Conservation (phyloP, 257 asterid genomes). For the Petrea volubilis region DNA sequence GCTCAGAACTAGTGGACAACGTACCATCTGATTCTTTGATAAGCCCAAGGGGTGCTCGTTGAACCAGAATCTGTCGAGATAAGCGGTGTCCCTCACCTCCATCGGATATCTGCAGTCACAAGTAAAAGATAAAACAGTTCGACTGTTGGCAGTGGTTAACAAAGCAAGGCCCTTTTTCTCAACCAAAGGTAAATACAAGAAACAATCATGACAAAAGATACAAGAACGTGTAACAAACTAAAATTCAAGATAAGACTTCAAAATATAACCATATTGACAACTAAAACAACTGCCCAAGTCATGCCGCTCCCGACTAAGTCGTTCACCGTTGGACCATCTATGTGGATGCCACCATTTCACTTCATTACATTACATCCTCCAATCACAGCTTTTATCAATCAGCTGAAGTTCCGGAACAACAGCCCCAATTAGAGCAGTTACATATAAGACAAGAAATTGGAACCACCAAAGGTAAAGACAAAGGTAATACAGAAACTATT, state of each 20-base stretch:
- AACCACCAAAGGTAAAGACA: slow-evolving; percentile 25
- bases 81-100: no score
- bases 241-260: neutral
- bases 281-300: no score
- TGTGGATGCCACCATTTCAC: no score
- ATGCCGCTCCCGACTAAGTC: no score
- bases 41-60: slow-evolving; percentile 15
- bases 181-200: neutral
- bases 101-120: neutral
- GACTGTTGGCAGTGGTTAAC: neutral
- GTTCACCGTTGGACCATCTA: no score
- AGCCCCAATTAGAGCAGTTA: slow-evolving; percentile 9
- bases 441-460: slow-evolving; percentile 17
- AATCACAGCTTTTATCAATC: neutral
- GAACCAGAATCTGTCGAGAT: neutral
- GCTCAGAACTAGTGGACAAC: slow-evolving; percentile 21
- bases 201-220: neutral
- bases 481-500: neutral
- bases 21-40: slow-evolving; percentile 4
- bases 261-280: neutral
- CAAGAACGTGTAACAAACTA: neutral
- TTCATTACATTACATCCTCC: no score
- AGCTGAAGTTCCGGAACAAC: neutral
- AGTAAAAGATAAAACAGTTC: neutral
- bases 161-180: neutral